Base-by-base conservation (phyloP, 139 green algal species). In the Ettlia oleoabundans region DNA sequence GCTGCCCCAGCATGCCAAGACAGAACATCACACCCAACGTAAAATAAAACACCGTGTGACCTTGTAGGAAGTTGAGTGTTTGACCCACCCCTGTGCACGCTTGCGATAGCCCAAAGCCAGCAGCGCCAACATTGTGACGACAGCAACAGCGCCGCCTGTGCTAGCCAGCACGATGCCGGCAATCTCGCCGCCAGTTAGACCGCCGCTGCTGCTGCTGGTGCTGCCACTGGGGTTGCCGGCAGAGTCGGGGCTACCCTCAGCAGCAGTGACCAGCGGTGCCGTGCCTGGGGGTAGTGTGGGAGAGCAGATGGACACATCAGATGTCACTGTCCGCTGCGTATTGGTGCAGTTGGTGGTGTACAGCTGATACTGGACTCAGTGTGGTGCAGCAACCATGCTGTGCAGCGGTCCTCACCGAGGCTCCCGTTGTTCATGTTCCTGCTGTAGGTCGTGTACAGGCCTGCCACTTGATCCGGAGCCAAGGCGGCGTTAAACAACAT, bases 401-500 rank as follows among this genome's bases (percentile, higher is more conserved):
- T 69, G 63, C 63, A 35, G 30, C 21, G 15, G 4, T 10, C 63
- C 63, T 21, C 63, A 43, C n/a, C 63, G 30, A 24, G n/a, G 30
- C 26, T n/a, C n/a, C n/a, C n/a, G 7, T 41, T 22, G 8, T 6
- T 69, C n/a, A 30, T 43, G 40, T 75, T 84, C 1, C 19, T 3
- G 8, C 6, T 28, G 62, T 84, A 88, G 26, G 37, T 33, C 2
- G 26, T 0, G n/a, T 87, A 89, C 58, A 89, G 58, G 9, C 42
- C 67, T 4, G 76, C 47, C 40, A 89, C 75, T 30, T 77, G 26
- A 9, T 87, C 24, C 1, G 76, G n/a, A 0, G 38, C 65, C 21
- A 92, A 74, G 1, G 47, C 43, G 6, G 40, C 18, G 55, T 85
- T 53, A n/a, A 78, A 92, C 2, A 92, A 65, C 58, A 76, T 67